These are phyloP conservation scores for Plasmodium fragile DNA, from an alignment of 169 alveolate species.

Conservation along the genomic window DNA sequence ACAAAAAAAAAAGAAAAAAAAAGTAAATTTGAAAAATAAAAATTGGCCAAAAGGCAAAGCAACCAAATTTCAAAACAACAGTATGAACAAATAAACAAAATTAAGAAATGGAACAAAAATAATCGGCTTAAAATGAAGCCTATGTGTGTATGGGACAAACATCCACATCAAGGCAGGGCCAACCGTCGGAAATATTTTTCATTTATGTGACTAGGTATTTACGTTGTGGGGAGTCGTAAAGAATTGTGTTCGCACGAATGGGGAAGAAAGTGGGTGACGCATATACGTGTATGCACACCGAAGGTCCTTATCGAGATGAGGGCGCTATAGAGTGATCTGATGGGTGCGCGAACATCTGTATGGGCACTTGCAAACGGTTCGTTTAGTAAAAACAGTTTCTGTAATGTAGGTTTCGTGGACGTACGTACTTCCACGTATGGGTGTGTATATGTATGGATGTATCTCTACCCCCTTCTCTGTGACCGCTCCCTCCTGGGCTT, in stretches of 20 bases:
- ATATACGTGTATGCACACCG: neutral
- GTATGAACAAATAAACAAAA: constrained; percentile 7
- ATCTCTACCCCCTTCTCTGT: neutral
- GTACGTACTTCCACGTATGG: neutral
- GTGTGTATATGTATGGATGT: constrained; percentile 5
- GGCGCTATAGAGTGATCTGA: neutral
- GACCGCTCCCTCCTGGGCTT: neutral
- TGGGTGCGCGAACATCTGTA: neutral
- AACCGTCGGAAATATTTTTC: neutral
- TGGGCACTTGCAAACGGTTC: neutral
- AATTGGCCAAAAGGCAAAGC: neutral
- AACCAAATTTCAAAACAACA: neutral
- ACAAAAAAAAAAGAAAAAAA: neutral
- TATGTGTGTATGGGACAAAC: neutral
- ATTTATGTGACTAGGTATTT: neutral
- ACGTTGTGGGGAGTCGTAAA: neutral
- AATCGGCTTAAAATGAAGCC: neutral
- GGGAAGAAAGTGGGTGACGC: neutral
- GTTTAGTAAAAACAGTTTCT: neutral
- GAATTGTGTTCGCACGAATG: constrained; percentile 18
- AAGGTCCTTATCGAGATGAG: neutral
- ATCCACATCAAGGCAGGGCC: neutral
- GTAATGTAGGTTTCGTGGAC: neutral
- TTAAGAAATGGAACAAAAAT: neutral
- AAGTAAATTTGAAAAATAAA: neutral